These are phyloP conservation scores for Trametes versicolor DNA, from an alignment of 1,284 basidiomycete species.

Conservation along the genomic window DNA sequence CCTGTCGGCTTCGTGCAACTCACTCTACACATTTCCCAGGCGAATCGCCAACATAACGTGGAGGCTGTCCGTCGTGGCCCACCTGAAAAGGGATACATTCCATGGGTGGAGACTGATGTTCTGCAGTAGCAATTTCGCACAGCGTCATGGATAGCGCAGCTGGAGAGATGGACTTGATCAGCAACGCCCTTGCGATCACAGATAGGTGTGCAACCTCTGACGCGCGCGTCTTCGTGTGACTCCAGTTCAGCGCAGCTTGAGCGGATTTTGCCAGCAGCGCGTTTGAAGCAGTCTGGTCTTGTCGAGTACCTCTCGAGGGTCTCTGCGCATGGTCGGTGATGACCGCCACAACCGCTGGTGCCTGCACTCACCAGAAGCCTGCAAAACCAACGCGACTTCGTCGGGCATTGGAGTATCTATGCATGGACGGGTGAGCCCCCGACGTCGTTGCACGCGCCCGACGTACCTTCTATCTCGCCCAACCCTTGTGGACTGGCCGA, in stretches of 20 bases:
- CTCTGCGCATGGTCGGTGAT: constrained; percentile 20
- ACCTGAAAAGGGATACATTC: constrained; percentile 62
- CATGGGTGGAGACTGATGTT: constrained; percentile 69
- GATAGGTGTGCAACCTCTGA: constrained; percentile 51
- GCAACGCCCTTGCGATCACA: constrained; percentile 9
- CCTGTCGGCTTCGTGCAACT: constrained; percentile 5
- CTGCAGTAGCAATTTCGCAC: constrained; percentile 77
- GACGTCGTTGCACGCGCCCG: neutral
- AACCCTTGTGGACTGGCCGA: neutral
- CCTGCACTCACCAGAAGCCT: constrained; percentile 24
- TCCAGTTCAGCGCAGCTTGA: constrained; percentile 64
- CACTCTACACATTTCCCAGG: constrained; percentile 43
- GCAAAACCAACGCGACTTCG: constrained; percentile 24
- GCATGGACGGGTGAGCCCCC: neutral
- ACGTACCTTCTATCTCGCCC: constrained; percentile 2
- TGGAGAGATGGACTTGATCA: constrained; percentile 42
- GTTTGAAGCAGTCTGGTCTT: constrained; percentile 72
- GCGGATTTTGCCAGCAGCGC: constrained; percentile 56
- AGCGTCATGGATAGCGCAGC: constrained; percentile 81
- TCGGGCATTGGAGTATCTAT: constrained; percentile 16
- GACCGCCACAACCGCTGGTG: neutral
- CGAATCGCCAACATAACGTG: constrained; percentile 4
- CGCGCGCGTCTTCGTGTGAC: constrained; percentile 65
- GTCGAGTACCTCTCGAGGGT: constrained; percentile 38
- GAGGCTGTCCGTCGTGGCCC: constrained; percentile 12